A percentile compares a stretch with the other conserved stretches of the same genome.
Evolutionary conservation across 2,329 filamentous ascomycete species (phyloP).

Genomic region (Xylaria sp.): DNA sequence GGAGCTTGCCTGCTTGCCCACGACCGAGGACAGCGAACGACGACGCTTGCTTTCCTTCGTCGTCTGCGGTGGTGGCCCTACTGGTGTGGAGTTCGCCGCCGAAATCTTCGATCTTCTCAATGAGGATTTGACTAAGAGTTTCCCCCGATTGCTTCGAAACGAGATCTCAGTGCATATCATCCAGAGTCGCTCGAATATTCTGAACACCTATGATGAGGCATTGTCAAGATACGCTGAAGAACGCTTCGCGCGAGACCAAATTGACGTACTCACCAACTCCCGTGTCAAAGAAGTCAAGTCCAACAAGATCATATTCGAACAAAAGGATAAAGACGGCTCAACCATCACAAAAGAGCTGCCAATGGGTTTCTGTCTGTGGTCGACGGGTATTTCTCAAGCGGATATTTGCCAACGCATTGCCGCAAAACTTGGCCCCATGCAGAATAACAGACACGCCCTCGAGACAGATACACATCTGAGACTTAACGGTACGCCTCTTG

Average conservation of each 20-base stretch:
- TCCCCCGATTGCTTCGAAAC: slow-evolving; percentile 86
- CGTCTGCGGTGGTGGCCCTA: slow-evolving; percentile 90
- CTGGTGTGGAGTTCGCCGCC: slow-evolving; percentile 94
- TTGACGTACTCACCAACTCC: slow-evolving; percentile 88
- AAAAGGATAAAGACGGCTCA: slow-evolving; percentile 68
- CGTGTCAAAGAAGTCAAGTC: slow-evolving; percentile 81
- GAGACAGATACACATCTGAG: slow-evolving; percentile 94
- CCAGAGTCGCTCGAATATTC: slow-evolving; percentile 86
- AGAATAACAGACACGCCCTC: slow-evolving; percentile 85
- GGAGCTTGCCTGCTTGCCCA: slow-evolving; percentile 87
- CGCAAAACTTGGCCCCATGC: slow-evolving; percentile 65
- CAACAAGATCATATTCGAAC: slow-evolving; percentile 84
- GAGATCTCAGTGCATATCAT: slow-evolving; percentile 98
- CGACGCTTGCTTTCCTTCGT: slow-evolving; percentile 87
- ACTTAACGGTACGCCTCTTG: slow-evolving; percentile 78
- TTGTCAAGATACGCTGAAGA: slow-evolving; percentile 89
- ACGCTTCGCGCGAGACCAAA: slow-evolving; percentile 82
- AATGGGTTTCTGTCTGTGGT: slow-evolving; percentile 96
- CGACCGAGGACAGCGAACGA: slow-evolving; percentile 81
- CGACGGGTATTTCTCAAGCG: slow-evolving; percentile 86
- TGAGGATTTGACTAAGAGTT: slow-evolving; percentile 78
- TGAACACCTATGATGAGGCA: slow-evolving; percentile 97
- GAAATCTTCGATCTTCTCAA: slow-evolving; percentile 95
- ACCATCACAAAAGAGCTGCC: slow-evolving; percentile 86
- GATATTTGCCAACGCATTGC: slow-evolving; percentile 73